Conservation (phyloP, 2,329 filamentous ascomycete species). For the Anthostomella pinea region DNA sequence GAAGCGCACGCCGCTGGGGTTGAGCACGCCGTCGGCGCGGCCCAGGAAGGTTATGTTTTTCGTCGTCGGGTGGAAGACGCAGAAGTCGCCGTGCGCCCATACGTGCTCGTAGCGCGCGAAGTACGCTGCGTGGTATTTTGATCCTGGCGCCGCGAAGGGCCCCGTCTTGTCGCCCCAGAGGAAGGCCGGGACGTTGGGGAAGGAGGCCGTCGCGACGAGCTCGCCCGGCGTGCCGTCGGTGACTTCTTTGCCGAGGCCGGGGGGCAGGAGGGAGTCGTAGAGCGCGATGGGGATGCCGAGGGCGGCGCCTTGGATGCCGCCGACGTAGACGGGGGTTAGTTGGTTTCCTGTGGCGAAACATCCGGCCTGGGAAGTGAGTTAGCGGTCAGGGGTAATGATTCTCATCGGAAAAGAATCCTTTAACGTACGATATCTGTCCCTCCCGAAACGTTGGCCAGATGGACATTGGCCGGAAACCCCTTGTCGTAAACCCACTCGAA, state of each 20-base stretch:
- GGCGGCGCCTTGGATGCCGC: slow-evolving; percentile 49
- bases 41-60: slow-evolving; percentile 65
- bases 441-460: slow-evolving; percentile 72
- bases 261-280: slow-evolving; percentile 61
- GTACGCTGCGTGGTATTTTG: slow-evolving; percentile 59
- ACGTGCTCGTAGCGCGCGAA: slow-evolving; percentile 63
- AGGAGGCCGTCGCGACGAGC: slow-evolving; percentile 66
- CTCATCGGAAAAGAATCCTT: not conserved
- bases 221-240: slow-evolving; percentile 67
- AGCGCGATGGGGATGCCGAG: slow-evolving; percentile 52
- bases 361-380: slow-evolving; percentile 42
- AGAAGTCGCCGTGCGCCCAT: slow-evolving; percentile 84
- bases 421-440: slow-evolving; percentile 69
- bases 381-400: slow-evolving; percentile 3
- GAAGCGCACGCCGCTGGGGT: slow-evolving; percentile 75
- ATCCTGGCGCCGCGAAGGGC: slow-evolving; percentile 42
- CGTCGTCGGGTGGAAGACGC: slow-evolving; percentile 66
- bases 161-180: slow-evolving; percentile 56
- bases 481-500: slow-evolving; percentile 77
- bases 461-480: slow-evolving; percentile 64
- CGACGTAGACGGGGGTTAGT: slow-evolving; percentile 62
- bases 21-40: slow-evolving; percentile 74
- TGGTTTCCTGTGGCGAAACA: slow-evolving; percentile 65
- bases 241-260: slow-evolving; percentile 42
- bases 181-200: slow-evolving; percentile 71